phyloP scores from a whole-genome alignment of 306 rosid genomes.

The Acacia melanoxylon region DNA sequence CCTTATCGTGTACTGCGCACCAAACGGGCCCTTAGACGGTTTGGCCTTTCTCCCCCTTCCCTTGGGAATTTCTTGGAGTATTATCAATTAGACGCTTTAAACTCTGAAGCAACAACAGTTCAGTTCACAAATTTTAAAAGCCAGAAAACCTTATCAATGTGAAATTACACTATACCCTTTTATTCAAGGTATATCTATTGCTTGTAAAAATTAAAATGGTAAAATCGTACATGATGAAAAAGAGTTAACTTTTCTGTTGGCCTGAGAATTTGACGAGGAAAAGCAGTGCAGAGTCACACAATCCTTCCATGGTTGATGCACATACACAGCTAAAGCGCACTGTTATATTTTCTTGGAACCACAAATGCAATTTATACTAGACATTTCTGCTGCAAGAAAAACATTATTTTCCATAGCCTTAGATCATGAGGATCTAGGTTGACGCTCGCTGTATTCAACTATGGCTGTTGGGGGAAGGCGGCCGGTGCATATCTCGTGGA shows the following conservation, averaged over 20 bases:
- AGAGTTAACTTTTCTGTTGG: slow-evolving; percentile 18
- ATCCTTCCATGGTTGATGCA: background rate
- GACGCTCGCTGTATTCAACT: slow-evolving; percentile 55
- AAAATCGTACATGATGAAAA: background rate
- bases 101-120: background rate
- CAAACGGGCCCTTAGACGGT: background rate
- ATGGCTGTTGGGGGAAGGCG: slow-evolving; percentile 89
- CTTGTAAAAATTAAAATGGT: background rate
- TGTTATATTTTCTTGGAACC: slow-evolving; percentile 2
- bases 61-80: background rate
- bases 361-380: background rate
- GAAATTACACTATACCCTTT: background rate
- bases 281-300: slow-evolving; percentile 10
- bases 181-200: slow-evolving; percentile 11
- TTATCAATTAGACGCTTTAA: background rate
- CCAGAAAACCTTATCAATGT: background rate
- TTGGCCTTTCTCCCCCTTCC: background rate
- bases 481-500: slow-evolving; percentile 78
- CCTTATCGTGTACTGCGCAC: background rate
- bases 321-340: slow-evolving; percentile 22
- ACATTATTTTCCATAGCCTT: slow-evolving; percentile 15
- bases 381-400: slow-evolving; percentile 24
- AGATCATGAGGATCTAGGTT: slow-evolving; percentile 37
- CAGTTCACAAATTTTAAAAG: slow-evolving; percentile 13
- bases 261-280: background rate